phyloP scores from a whole-genome alignment of 768 basidiomycete genomes.

The Mycena haematopus region DNA sequence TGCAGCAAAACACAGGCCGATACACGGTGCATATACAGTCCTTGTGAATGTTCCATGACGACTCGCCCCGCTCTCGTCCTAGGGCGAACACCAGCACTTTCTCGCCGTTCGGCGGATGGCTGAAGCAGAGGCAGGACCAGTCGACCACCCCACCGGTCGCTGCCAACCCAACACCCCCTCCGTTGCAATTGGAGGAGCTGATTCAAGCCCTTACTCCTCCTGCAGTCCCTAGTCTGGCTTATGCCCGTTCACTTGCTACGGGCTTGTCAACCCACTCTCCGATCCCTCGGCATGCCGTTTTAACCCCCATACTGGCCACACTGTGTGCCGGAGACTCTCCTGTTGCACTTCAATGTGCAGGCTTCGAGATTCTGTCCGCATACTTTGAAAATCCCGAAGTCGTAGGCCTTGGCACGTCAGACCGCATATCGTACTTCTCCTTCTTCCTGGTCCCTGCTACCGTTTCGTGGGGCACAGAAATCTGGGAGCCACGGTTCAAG shows the following conservation, averaged over 20 bases:
- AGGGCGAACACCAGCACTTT: slow-evolving; percentile 53
- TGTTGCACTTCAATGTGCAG: slow-evolving; percentile 63
- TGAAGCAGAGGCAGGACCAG: slow-evolving; percentile 36
- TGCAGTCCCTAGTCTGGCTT: slow-evolving; percentile 67
- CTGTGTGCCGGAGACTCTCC: slow-evolving; percentile 65
- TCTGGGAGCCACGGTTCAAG: slow-evolving; percentile 75
- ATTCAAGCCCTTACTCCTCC: slow-evolving; percentile 58
- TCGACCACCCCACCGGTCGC: slow-evolving; percentile 32
- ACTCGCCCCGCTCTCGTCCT: slow-evolving; percentile 40
- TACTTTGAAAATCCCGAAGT: slow-evolving; percentile 70
- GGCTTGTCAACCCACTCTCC: slow-evolving; percentile 59
- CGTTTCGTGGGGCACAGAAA: slow-evolving; percentile 64
- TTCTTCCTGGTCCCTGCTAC: slow-evolving; percentile 55
- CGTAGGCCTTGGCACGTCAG: slow-evolving; percentile 54
- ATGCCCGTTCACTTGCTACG: slow-evolving; percentile 66
- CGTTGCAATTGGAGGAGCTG: slow-evolving; percentile 46
- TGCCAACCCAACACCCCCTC: slow-evolving; percentile 36
- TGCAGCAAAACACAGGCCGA: background rate
- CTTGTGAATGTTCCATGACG: slow-evolving; percentile 35
- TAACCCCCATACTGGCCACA: slow-evolving; percentile 65
- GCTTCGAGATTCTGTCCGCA: slow-evolving; percentile 74
- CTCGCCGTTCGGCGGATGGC: slow-evolving; percentile 46
- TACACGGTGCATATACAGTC: slow-evolving; percentile 5
- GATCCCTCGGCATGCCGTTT: slow-evolving; percentile 55
- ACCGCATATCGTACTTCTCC: slow-evolving; percentile 68